These are phyloP conservation scores for Papiliotrema flavescens DNA, from an alignment of 1,284 basidiomycete species.

Conservation along the genomic window DNA sequence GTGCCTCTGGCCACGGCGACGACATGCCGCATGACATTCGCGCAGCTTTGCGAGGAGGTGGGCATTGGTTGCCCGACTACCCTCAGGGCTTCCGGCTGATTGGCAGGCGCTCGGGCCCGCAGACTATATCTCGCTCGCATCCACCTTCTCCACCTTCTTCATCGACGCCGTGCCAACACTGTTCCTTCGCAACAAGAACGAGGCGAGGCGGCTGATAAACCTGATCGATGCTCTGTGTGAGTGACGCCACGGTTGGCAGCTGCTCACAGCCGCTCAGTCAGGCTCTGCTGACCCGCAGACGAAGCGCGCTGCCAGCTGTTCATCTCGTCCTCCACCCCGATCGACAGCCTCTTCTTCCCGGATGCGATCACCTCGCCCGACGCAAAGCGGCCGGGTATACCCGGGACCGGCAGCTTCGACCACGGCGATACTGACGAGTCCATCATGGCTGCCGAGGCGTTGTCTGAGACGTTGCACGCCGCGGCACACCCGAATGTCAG, in stretches of 20 bases:
- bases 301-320: conserved; percentile 48
- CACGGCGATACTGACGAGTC: conserved; percentile 45
- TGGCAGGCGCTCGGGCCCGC: conserved; percentile 61
- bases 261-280: conserved; percentile 28
- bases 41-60: conserved; percentile 61
- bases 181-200: conserved; percentile 59
- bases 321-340: conserved; percentile 53
- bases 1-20: conserved; percentile 54
- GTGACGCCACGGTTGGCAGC: conserved; percentile 26
- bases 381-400: background rate
- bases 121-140: conserved; percentile 65
- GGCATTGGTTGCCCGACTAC: conserved; percentile 7
- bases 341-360: conserved; percentile 61
- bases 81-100: background rate
- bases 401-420: conserved; percentile 10
- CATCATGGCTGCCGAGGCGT: conserved; percentile 60
- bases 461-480: conserved; percentile 58
- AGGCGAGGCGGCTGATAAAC: conserved; percentile 67
- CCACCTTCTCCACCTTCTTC: conserved; percentile 58
- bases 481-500: conserved; percentile 61
- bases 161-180: conserved; percentile 61
- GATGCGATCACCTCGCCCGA: conserved; percentile 47
- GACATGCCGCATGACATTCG: conserved; percentile 58
- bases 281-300: conserved; percentile 24
- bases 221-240: conserved; percentile 66